Evolutionary conservation across 2,329 filamentous ascomycete genomes (phyloP), one percentile per base, ranked within the genome.

Genomic region (Leptosphaerulina australis): DNA sequence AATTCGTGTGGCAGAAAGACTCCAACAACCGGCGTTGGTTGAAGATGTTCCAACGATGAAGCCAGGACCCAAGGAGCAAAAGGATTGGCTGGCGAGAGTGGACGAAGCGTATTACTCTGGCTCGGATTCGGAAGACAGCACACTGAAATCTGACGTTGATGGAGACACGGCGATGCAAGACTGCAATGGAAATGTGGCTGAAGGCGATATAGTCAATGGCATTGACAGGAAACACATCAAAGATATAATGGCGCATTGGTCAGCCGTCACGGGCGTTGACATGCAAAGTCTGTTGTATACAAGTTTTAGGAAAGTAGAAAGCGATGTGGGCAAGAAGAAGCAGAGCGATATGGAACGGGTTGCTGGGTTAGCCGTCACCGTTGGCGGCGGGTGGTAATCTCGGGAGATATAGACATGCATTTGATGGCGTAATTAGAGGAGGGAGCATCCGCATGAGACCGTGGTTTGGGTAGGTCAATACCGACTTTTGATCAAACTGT

Each of bases 301-400:
- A 49, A 95, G 85, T 41, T 99, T 90, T 77, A 85, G 94, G 56
- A 87, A 92, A 74, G 93, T 99, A 17, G 87, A 97, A 64, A 97
- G 93, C 76, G 91, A 97, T 70, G 91, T 99, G 33, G 94, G 94
- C 40, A 81, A 83, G 57, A 78, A 80, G 58, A 82, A 70, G 67
- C 79, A 72, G 78, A 80, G 80, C 52, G 88, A 91, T 68, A 87
- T 89, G 33, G 88, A 95, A 67, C 84, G 87, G 52, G 92, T 96
- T 30, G 88, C 91, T 50, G 91, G 94, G 67, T 80, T 99, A 66
- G 93, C 93, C 36, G 87, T 91, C 47, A 94, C 91, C 74, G 89
- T 92, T 63, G 94, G 92, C 44, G 94, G 94, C 44, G 94, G 94
- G 18, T 99, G 94, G 94, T 97, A 51, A 49, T 56, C 36, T 14